phyloP scores from a whole-genome alignment of 441 rosid genomes.

The Eruca vesicaria region DNA sequence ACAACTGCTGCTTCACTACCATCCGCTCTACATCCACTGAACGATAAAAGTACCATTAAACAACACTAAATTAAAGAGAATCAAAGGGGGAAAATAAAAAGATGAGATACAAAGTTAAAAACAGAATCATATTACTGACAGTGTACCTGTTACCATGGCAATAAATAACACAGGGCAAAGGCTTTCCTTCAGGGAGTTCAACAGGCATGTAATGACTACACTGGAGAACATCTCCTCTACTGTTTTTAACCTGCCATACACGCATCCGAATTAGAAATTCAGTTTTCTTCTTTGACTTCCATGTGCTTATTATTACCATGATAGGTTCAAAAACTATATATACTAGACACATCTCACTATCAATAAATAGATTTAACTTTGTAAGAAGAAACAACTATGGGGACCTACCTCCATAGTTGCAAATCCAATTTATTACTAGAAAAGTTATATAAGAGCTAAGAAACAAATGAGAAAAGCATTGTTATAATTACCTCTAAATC shows the following conservation, averaged over 20 bases:
- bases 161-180: slow-evolving; percentile 92
- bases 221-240: slow-evolving; percentile 71
- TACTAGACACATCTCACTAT: background rate
- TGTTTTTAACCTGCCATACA: slow-evolving; percentile 65
- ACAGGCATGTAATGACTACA: slow-evolving; percentile 92
- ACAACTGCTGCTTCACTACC: slow-evolving; percentile 97
- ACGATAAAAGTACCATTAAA: background rate
- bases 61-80: background rate
- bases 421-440: slow-evolving; percentile 3
- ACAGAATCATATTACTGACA: background rate
- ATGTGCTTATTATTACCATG: background rate
- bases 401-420: background rate
- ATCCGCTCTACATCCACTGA: slow-evolving; percentile 98
- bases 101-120: background rate
- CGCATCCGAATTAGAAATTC: slow-evolving; percentile 21
- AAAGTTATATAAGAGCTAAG: background rate
- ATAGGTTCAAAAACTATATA: background rate
- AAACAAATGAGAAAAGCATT: background rate
- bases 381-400: background rate
- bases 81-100: too few relatives aligned
- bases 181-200: slow-evolving; percentile 72
- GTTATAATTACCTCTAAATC: slow-evolving; percentile 67
- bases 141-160: slow-evolving; percentile 95
- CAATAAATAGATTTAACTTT: background rate
- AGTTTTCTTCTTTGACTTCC: background rate